These are phyloP conservation scores for Neurospora sp. DNA, from an alignment of 495 filamentous ascomycete species.

Conservation along the genomic window DNA sequence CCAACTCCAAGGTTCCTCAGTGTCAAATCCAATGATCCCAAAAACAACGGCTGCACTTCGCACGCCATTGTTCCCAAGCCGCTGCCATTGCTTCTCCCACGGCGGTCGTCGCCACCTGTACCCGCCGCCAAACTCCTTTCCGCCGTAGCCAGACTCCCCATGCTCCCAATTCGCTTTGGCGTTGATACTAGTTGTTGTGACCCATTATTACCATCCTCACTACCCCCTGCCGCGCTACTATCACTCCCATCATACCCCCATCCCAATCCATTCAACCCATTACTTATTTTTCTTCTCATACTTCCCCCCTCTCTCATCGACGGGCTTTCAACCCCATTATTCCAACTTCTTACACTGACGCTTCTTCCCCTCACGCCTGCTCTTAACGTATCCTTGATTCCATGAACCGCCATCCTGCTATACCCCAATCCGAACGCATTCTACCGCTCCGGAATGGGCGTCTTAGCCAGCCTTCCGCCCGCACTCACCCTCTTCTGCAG, in stretches of 20 bases:
- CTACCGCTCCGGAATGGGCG: conserved; percentile 47
- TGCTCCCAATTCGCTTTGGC: conserved; percentile 1
- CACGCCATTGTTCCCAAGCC: not conserved
- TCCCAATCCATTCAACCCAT: not conserved
- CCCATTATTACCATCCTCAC: not conserved
- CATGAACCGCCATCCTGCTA: not conserved
- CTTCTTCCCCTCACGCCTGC: not conserved
- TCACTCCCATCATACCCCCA: not conserved
- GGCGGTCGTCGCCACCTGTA: not conserved
- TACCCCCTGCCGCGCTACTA: not conserved
- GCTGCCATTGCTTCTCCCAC: not conserved
- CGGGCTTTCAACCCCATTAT: not conserved
- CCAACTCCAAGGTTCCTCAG: not conserved
- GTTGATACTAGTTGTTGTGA: not conserved
- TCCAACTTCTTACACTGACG: not conserved
- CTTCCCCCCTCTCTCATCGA: not conserved
- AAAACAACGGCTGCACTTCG: not conserved
- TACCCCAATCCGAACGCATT: not conserved
- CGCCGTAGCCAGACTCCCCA: not conserved
- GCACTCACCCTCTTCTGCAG: conserved; percentile 55
- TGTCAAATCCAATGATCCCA: not conserved
- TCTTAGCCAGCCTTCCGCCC: conserved; percentile 48
- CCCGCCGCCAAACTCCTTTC: not conserved
- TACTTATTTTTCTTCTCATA: not conserved
- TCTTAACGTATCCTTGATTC: not conserved